Evolutionary conservation across 495 filamentous ascomycete species (phyloP), one percentile per base, ranked within the genome.

Genomic region (Lasiosphaeriaceae sp.): DNA sequence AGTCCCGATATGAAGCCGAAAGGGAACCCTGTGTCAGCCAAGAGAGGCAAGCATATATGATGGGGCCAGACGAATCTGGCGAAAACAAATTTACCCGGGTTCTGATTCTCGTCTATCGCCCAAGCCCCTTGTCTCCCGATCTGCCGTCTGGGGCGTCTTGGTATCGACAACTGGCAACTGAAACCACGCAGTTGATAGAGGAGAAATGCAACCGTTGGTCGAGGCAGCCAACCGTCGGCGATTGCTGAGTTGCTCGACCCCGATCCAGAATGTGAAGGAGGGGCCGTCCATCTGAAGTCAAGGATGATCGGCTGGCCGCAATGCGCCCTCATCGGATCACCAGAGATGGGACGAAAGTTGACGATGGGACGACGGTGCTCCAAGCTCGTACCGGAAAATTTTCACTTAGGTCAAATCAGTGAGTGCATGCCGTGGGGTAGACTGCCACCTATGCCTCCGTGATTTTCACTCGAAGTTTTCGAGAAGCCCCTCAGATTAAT

Each of bases 401-500:
- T 56, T 50, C 21, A 55, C 50, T 60, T 37, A 61, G 54, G 52
- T 55, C 17, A 54, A 62, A 61, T 52, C 61, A 52, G 23, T 53
- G 47, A 29, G 45, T 56, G 60, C 37, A 58, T 63, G 55, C 55
- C 57, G 47, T 54, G 57, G 50, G 21, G 22, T 50, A n/a, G 39
- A 45, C 11, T 52, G 55, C 49, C 56, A 61, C 56, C 54, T 34
- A 50, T 62, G 54, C 37, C 47, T 67, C 68, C 63, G 54, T 62
- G 61, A 65, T 63, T 60, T 66, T 61, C 61, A 51, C 60, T 61
- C 53, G 60, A 63, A 66, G 58, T 60, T 56, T 66, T 71, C 60
- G 60, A 69, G 66, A 69, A 69, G 60, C 43, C 60, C 58, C 62
- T 66, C 66, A 66, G 56, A 65, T 69, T 58, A 61, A 67, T 69